Conservation (phyloP, 805 yeast genomes). For the Teunomyces panamensis region DNA sequence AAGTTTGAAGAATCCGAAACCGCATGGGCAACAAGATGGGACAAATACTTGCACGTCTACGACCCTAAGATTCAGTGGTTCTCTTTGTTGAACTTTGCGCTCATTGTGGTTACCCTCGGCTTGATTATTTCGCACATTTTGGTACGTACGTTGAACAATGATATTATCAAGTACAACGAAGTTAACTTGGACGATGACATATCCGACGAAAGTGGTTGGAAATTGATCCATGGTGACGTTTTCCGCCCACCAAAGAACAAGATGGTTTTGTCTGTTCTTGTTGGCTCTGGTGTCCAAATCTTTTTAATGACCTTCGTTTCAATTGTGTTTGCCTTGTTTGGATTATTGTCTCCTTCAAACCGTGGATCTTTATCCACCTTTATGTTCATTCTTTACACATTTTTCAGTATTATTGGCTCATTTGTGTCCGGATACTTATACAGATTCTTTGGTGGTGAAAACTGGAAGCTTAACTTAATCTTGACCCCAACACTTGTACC, state of each 20-base stretch:
- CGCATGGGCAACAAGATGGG: conserved; percentile 99
- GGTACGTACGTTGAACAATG: conserved; percentile 75
- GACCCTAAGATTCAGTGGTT: conserved; percentile 97
- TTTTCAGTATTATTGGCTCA: conserved; percentile 81
- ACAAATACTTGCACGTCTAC: conserved; percentile 85
- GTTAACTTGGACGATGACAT: conserved; percentile 83
- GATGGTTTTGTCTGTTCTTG: conserved; percentile 70
- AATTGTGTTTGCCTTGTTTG: conserved; percentile 78
- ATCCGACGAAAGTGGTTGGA: conserved; percentile 96
- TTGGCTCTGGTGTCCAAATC: conserved; percentile 87
- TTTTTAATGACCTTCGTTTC: conserved; percentile 73
- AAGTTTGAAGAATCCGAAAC: conserved; percentile 66
- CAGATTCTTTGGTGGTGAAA: conserved; percentile 87
- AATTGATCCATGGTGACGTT: conserved; percentile 90
- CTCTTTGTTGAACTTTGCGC: conserved; percentile 80
- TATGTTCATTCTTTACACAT: conserved; percentile 78
- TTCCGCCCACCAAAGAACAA: conserved; percentile 78
- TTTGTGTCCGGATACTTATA: conserved; percentile 83
- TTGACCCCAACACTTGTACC: conserved; percentile 86
- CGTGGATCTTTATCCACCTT: conserved; percentile 92
- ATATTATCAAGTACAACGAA: conserved; percentile 85
- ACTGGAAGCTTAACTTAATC: conserved; percentile 82
- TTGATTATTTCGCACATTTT: conserved; percentile 76
- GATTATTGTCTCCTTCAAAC: conserved; percentile 88
- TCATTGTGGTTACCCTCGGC: conserved; percentile 75